These are phyloP conservation scores for Aciculosporium take DNA, from an alignment of 2,329 filamentous ascomycete species.

Conservation along the genomic window DNA sequence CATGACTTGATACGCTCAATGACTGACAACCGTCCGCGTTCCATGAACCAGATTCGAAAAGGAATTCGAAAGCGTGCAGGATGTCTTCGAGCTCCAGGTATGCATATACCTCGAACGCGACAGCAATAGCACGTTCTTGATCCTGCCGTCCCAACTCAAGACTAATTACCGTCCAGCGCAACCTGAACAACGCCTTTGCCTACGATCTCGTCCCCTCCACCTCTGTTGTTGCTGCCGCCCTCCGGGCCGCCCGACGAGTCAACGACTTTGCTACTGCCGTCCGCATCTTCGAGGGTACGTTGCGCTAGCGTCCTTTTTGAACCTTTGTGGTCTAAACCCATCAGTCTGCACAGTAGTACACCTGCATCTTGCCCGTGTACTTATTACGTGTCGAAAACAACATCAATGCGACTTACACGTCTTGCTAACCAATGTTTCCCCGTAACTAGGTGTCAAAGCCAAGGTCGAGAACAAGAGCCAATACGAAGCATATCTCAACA, in stretches of 20 bases:
- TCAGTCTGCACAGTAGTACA: too few species aligned
- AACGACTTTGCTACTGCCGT: constrained; percentile 98
- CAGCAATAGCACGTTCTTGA: constrained; percentile 3
- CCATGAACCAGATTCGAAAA: constrained; percentile 71
- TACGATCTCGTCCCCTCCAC: constrained; percentile 98
- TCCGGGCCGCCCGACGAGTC: constrained; percentile 87
- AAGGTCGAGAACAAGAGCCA: constrained; percentile 98
- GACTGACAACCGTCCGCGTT: constrained; percentile 13
- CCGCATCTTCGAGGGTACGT: constrained; percentile 91
- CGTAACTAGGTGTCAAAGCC: constrained; percentile 73
- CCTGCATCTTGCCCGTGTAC: not conserved
- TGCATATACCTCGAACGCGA: constrained; percentile 17
- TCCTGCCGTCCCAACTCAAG: constrained; percentile 2
- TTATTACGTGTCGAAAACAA: not conserved
- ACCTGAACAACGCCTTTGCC: constrained; percentile 98
- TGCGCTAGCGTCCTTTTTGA: constrained; percentile 15
- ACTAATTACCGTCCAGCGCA: constrained; percentile 39
- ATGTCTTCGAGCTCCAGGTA: constrained; percentile 99
- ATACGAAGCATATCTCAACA: constrained; percentile 90
- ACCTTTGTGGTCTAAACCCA: not conserved
- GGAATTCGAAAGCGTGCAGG: constrained; percentile 94
- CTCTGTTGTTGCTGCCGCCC: constrained; percentile 76
- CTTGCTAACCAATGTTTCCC: not conserved
- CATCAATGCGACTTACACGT: not conserved
- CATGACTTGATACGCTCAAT: constrained; percentile 11